Conservation (phyloP, 2,329 filamentous ascomycete species). For the Epichloe festucae region DNA sequence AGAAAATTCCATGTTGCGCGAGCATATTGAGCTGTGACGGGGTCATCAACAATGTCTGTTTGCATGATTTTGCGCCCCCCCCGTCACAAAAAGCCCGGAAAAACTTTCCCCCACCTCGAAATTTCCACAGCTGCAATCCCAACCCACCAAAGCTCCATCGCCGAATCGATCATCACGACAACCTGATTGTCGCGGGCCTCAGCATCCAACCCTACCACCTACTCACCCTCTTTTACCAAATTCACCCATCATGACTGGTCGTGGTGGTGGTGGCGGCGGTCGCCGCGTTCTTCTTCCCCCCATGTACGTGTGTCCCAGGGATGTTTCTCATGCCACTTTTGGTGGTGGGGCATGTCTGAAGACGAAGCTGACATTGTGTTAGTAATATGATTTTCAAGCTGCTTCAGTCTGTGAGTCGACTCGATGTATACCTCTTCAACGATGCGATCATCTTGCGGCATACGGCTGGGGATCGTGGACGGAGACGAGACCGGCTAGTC, state of each 20-base stretch:
- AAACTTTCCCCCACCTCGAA: slow-evolving; percentile 6
- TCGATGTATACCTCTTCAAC: neutral
- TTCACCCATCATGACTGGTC: slow-evolving; percentile 38
- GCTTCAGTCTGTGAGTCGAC: slow-evolving; percentile 43
- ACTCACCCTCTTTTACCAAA: neutral
- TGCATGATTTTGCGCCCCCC: neutral
- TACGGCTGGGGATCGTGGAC: neutral
- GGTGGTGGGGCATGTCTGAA: neutral
- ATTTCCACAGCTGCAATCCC: slow-evolving; percentile 1
- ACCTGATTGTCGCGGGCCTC: neutral
- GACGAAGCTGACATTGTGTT: slow-evolving; percentile 12
- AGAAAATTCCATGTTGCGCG: no score
- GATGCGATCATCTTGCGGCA: neutral
- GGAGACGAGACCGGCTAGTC: neutral
- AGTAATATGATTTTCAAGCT: slow-evolving; percentile 56
- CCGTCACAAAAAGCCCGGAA: neutral
- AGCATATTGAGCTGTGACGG: no score
- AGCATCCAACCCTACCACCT: neutral
- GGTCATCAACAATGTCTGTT: no score
- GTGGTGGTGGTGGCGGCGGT: slow-evolving; percentile 45
- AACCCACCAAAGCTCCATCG: slow-evolving; percentile 1
- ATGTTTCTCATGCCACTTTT: neutral
- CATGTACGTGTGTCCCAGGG: slow-evolving; percentile 26
- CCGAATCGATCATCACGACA: slow-evolving; percentile 1
- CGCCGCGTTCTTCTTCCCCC: slow-evolving; percentile 48